Base-by-base conservation (phyloP, 768 basidiomycete species). In the Asterophora lycoperdoides region DNA sequence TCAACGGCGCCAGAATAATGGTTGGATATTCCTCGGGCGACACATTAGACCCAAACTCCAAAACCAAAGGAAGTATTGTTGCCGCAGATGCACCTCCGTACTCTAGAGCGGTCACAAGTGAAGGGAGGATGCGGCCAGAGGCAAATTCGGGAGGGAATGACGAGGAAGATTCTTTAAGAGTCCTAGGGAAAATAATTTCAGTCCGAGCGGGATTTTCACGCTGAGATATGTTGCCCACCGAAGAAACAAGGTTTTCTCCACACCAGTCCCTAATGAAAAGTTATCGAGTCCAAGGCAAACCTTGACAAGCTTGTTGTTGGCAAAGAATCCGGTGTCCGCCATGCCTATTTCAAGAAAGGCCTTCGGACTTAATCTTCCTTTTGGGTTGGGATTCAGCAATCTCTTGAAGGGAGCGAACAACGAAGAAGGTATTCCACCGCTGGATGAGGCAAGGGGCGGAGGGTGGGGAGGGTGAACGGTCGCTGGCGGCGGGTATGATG, bases 81-180 rank as follows among this genome's bases (percentile, higher is more conserved):
- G 83, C 77, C 4, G 90, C 89, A 15, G 86, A 79, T 30, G 85
- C 75, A 35, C 90, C 86, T 20, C 89, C 89, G 55, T 76, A 86
- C 62, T 93, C 84, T 20, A 93, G 73, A 6, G 89, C 84, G 2
- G 81, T 79, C 2, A 88, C 67, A 2, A 99, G 75, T 0, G 90
- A 86, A 2, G 96, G 96, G 1, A 99, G 75, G n/a, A 99, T 81
- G 32, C 86, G 84, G 62, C 86, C 79, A 1, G 86, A 81, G 0
- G 86, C 75, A 62, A 97, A 97, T 56, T 93, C 91, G 0, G 81
- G 71, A 3, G 96, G 95, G 47, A 99, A 84, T 0, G 88, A 83
- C 11, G 81, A 74, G 0, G 83, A 76, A 0, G 87, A 84, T 49
- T 93, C 92, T 64, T 83, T 90, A 48, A 96, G 75, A 10, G 77